These are phyloP conservation scores for Claviceps sp. DNA, from an alignment of 2,329 filamentous ascomycete genomes.

Conservation along the genomic window DNA sequence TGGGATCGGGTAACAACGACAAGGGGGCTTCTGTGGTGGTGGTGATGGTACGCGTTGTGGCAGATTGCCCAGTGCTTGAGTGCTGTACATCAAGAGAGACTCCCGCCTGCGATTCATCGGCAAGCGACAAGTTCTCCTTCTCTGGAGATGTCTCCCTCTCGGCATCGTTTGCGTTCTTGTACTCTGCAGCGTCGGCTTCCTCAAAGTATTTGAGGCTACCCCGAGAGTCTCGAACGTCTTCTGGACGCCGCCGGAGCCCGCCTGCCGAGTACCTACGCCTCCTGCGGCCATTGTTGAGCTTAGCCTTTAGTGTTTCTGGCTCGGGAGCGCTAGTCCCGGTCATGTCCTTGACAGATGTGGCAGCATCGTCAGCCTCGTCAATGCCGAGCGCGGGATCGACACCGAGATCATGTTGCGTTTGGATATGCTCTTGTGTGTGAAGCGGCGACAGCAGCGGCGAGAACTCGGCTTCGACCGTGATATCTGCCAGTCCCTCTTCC, in stretches of 20 bases:
- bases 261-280: slow-evolving; percentile 78
- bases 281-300: slow-evolving; percentile 27
- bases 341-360: slow-evolving; percentile 35
- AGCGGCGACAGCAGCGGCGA: neutral
- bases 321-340: slow-evolving; percentile 54
- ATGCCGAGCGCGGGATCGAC: slow-evolving; percentile 14
- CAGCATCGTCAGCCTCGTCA: slow-evolving; percentile 21
- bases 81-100: neutral
- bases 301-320: slow-evolving; percentile 37
- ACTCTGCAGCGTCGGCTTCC: slow-evolving; percentile 73
- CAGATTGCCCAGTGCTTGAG: neutral
- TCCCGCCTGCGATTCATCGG: neutral
- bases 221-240: slow-evolving; percentile 55
- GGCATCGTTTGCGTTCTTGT: slow-evolving; percentile 30
- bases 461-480: neutral
- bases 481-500: neutral
- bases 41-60: slow-evolving; percentile 11
- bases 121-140: neutral
- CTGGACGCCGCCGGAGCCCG: slow-evolving; percentile 60
- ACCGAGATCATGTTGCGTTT: slow-evolving; percentile 18
- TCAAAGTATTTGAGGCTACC: slow-evolving; percentile 85
- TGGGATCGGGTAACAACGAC: slow-evolving; percentile 24
- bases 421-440: neutral
- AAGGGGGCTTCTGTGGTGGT: slow-evolving; percentile 16
- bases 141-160: neutral